Conservation (phyloP, 2,329 filamentous ascomycete genomes). For the Coleophoma crateriformis region DNA sequence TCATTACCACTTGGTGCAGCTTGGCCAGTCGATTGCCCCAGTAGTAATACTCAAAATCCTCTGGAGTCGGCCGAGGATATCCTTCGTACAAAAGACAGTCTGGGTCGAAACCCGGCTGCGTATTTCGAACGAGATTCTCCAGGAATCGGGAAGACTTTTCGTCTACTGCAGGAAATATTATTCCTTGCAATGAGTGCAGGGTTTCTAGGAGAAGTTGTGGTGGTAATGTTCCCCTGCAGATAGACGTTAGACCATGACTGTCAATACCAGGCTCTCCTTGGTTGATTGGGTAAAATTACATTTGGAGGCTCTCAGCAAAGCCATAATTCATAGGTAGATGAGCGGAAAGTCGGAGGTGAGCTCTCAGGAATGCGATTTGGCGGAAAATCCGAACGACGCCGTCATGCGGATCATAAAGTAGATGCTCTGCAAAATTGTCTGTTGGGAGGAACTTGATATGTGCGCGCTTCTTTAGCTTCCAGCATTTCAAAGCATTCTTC, state of each 20-base stretch:
- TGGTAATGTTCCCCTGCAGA: conserved; percentile 8
- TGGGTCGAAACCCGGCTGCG: conserved; percentile 1
- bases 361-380: conserved; percentile 10
- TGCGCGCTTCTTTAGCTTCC: conserved; percentile 5
- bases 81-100: conserved; percentile 2
- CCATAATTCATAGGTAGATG: conserved; percentile 1
- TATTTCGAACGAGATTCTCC: neutral
- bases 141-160: conserved; percentile 6
- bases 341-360: conserved; percentile 6
- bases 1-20: conserved; percentile 3
- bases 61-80: conserved; percentile 1
- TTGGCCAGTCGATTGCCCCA: conserved; percentile 6
- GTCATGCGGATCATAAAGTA: conserved; percentile 5
- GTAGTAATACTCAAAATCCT: conserved; percentile 7
- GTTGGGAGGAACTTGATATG: conserved; percentile 8
- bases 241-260: neutral
- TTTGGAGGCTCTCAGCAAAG: conserved; percentile 1
- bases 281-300: neutral
- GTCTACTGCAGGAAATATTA: conserved; percentile 8
- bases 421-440: conserved; percentile 9
- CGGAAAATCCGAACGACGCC: conserved; percentile 7
- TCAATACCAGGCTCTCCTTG: neutral
- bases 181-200: conserved; percentile 8
- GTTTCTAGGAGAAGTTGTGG: conserved; percentile 9
- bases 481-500: conserved; percentile 4